phyloP scores from a whole-genome alignment of 441 rosid species.

The Populus tomentosa region DNA sequence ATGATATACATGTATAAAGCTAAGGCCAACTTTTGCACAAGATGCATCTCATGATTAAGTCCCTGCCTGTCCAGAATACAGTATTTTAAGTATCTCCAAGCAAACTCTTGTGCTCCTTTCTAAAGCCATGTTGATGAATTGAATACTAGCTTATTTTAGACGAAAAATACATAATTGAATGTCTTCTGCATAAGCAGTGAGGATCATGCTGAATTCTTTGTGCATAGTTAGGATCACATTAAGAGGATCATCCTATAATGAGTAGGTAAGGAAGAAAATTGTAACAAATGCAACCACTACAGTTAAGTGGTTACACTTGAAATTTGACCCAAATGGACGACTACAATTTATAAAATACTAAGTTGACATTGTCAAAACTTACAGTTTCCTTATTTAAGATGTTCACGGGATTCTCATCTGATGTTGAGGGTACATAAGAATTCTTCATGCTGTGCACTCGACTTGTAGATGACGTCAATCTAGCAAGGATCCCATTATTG shows the following conservation, averaged over 20 bases:
- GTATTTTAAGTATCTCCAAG: neutral
- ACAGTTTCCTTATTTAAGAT: conserved; percentile 37
- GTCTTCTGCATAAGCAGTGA: neutral
- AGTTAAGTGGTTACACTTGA: neutral
- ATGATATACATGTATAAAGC: neutral
- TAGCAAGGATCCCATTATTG: conserved; percentile 30
- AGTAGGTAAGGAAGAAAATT: neutral
- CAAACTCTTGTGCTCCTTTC: neutral
- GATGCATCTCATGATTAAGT: neutral
- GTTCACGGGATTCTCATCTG: conserved; percentile 21
- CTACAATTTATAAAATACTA: neutral
- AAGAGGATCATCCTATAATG: neutral
- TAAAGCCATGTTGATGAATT: neutral
- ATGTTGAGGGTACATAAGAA: conserved; percentile 23
- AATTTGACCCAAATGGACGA: neutral
- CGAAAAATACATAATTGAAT: neutral
- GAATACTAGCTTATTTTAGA: neutral
- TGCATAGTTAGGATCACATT: neutral
- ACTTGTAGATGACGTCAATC: conserved; percentile 41
- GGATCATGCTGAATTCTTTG: neutral
- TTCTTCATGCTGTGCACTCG: conserved; percentile 37
- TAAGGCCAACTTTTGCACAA: neutral
- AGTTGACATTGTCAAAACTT: conserved; percentile 26
- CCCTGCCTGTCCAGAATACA: neutral
- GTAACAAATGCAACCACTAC: neutral